Evolutionary conservation across 225 moss, liverwort and hornwort genomes (phyloP).

Genomic region (Climacium dendroides): DNA sequence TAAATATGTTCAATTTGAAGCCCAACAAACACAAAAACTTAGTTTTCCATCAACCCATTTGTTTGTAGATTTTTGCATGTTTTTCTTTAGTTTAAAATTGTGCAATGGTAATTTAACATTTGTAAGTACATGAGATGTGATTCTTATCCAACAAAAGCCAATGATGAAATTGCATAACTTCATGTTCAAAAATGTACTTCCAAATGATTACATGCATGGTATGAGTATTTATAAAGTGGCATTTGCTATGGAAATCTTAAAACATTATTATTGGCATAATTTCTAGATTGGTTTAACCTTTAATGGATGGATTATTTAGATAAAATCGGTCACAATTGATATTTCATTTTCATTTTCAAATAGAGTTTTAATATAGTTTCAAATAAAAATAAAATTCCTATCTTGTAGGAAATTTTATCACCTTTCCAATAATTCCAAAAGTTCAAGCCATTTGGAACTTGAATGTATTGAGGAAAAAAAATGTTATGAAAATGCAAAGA

Average conservation of each 20-base stretch:
- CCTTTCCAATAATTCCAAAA: not conserved
- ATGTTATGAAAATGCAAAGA: not conserved
- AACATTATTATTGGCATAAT: not conserved
- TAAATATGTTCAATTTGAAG: too few species aligned
- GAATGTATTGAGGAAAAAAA: not conserved
- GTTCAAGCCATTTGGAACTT: not conserved
- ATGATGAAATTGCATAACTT: not conserved
- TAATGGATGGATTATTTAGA: not conserved
- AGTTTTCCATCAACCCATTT: not conserved
- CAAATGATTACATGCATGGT: accelerated
- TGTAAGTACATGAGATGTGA: not conserved
- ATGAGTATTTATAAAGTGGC: not conserved
- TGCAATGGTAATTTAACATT: accelerated
- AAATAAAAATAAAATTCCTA: not conserved
- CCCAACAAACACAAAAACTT: not conserved
- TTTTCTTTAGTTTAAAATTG: not conserved
- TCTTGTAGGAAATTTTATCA: too few species aligned
- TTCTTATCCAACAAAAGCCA: not conserved
- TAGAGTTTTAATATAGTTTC: not conserved
- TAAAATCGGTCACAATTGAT: not conserved
- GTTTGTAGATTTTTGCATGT: not conserved
- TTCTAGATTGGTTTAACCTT: not conserved
- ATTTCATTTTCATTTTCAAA: not conserved
- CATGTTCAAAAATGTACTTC: not conserved
- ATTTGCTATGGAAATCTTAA: not conserved